phyloP scores from a whole-genome alignment of 2,329 filamentous ascomycete species.

The Rutstroemia sp. region DNA sequence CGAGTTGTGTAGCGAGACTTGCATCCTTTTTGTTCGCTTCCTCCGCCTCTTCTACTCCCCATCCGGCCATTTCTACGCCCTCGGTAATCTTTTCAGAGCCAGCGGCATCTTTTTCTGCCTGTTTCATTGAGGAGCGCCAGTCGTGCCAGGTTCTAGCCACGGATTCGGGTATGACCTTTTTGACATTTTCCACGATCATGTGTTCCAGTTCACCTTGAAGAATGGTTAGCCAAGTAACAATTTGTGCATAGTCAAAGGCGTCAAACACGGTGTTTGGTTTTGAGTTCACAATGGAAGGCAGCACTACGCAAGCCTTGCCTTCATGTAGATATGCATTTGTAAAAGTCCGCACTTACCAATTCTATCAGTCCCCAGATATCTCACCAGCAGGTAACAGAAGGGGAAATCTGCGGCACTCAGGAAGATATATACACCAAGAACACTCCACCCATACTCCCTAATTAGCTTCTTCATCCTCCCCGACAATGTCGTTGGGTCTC shows the following conservation, averaged over 20 bases:
- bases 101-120: slow-evolving; percentile 36
- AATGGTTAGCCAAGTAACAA: not conserved
- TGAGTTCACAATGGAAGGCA: too few species aligned
- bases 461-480: slow-evolving; percentile 66
- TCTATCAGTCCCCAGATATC: slow-evolving; percentile 72
- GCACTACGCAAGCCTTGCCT: not conserved
- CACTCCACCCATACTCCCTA: slow-evolving; percentile 89
- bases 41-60: slow-evolving; percentile 58
- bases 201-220: slow-evolving; percentile 54
- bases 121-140: slow-evolving; percentile 41
- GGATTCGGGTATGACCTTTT: slow-evolving; percentile 51
- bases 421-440: slow-evolving; percentile 80
- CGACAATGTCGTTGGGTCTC: slow-evolving; percentile 19
- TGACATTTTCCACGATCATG: slow-evolving; percentile 52
- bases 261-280: not conserved
- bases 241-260: not conserved
- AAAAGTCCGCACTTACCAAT: slow-evolving; percentile 54
- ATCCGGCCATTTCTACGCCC: slow-evolving; percentile 43
- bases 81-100: slow-evolving; percentile 40
- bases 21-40: slow-evolving; percentile 56
- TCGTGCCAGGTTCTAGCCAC: slow-evolving; percentile 47
- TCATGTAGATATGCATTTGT: slow-evolving; percentile 1
- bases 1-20: slow-evolving; percentile 79
- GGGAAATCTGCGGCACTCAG: slow-evolving; percentile 87
- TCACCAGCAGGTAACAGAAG: slow-evolving; percentile 86